Base-by-base conservation (phyloP, 306 rosid species). In the Prunus salicina region DNA sequence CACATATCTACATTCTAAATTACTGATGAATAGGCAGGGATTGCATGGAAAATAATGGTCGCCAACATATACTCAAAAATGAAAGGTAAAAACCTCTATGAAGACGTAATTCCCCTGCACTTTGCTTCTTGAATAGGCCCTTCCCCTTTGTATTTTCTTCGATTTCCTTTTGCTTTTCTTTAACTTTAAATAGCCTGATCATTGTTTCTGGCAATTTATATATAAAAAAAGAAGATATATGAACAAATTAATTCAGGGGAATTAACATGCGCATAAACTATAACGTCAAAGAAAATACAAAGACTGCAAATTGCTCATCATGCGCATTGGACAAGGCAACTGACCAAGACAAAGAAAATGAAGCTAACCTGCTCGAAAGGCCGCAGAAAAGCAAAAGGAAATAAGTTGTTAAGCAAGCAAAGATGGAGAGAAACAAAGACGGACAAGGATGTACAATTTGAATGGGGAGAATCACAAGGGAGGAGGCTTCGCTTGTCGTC, bases 91-190 rank as follows among this genome's bases (percentile, higher is more conserved):
- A 12, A 81, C 85, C 88, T 84, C 67, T 84, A 32, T 81, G 88
- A 71, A 81, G 81, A 30, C 85, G 88, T 20, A 84, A 84, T 76
- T 84, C 88, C 7, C 88, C 88, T 25, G 88, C 81, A 71, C 47
- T 71, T 81, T 78, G 88, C 76, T 78, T 81, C 83, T 81, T 84
- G 50, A 75, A 71, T 0, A 82, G 79, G 19, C 56, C 74, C 51
- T 49, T 58, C 30, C 71, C 81, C 24, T 75, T 81, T 28, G 83
- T 83, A 46, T 78, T 81, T 27, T 61, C 71, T 16, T 78, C 81
- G 14, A 53, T 46, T 77, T 84, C 85, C 60, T 79, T 79, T 74
- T 81, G 85, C 49, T 84, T 84, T 81, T 84, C 87, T 80, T 84
- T 84, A 60, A 84, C 85, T 62, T 81, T 84, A 72, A 84, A 84